Conservation (phyloP, 1,284 basidiomycete species). For the Puccinia triticina region DNA sequence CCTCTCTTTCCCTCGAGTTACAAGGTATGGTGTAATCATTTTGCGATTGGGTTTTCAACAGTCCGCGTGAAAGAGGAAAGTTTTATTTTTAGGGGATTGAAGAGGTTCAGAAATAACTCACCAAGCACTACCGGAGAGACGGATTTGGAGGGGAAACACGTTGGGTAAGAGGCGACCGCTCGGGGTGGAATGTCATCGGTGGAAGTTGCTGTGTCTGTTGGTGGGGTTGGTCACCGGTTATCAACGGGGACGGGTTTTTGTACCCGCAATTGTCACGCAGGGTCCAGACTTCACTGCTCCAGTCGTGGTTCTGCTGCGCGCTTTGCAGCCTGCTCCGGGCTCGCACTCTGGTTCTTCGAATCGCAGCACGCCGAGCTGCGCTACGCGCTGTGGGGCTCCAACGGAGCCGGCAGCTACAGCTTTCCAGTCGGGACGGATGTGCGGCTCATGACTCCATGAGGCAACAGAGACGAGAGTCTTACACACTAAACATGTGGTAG, state of each 20-base stretch:
- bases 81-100: neutral
- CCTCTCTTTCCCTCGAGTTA: constrained; percentile 6
- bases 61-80: neutral
- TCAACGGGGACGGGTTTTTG: neutral
- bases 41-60: constrained; percentile 7
- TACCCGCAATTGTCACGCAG: too few relatives aligned
- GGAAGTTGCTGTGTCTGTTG: neutral
- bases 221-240: neutral
- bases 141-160: neutral
- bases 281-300: neutral
- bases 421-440: too few relatives aligned
- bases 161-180: neutral
- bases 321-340: too few relatives aligned
- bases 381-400: too few relatives aligned
- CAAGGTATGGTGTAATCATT: constrained; percentile 3
- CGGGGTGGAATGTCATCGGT: too few relatives aligned
- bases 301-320: constrained; percentile 3
- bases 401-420: too few relatives aligned
- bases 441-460: too few relatives aligned
- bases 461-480: too few relatives aligned
- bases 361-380: too few relatives aligned
- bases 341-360: too few relatives aligned
- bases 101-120: neutral
- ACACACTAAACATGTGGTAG: too few relatives aligned
- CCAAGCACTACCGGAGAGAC: neutral